Conservation (phyloP, 352 stramenopile genomes). For the Hyaloperonospora arabidopsidis region DNA sequence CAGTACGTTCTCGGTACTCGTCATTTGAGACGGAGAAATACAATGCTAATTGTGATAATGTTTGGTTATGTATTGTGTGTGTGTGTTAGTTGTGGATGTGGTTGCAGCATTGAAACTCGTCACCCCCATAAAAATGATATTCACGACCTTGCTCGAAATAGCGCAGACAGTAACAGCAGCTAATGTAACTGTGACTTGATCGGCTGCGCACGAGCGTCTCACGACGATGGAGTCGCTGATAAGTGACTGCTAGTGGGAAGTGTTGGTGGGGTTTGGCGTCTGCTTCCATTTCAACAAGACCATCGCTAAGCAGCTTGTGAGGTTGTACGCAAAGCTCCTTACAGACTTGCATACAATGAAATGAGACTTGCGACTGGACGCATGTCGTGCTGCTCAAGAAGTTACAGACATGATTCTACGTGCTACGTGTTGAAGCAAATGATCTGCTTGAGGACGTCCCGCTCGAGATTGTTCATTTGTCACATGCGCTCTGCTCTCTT, state of each 20-base stretch:
- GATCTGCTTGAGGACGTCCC: conserved; percentile 66
- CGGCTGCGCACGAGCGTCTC: conserved; percentile 39
- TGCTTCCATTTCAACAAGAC: conserved; percentile 70
- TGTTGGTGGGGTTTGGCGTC: conserved; percentile 43
- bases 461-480: conserved; percentile 23
- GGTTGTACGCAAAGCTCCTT: conserved; percentile 48
- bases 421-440: conserved; percentile 55
- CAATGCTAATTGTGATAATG: too few relatives aligned
- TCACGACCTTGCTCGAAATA: conserved; percentile 46
- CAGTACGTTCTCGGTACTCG: too few relatives aligned
- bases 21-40: too few relatives aligned
- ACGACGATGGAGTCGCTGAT: conserved; percentile 48
- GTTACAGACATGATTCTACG: conserved; percentile 60
- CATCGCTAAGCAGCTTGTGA: conserved; percentile 56
- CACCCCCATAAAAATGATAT: conserved; percentile 58
- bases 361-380: conserved; percentile 54
- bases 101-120: conserved; percentile 48
- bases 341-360: conserved; percentile 66
- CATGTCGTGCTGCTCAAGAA: conserved; percentile 55
- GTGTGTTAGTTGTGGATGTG: too few relatives aligned
- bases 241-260: conserved; percentile 66
- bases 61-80: too few relatives aligned
- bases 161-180: conserved; percentile 28
- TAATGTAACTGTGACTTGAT: conserved; percentile 48
- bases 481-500: neutral